Conservation (phyloP, 257 asterid species). For the Cynanchum wilfordii region DNA sequence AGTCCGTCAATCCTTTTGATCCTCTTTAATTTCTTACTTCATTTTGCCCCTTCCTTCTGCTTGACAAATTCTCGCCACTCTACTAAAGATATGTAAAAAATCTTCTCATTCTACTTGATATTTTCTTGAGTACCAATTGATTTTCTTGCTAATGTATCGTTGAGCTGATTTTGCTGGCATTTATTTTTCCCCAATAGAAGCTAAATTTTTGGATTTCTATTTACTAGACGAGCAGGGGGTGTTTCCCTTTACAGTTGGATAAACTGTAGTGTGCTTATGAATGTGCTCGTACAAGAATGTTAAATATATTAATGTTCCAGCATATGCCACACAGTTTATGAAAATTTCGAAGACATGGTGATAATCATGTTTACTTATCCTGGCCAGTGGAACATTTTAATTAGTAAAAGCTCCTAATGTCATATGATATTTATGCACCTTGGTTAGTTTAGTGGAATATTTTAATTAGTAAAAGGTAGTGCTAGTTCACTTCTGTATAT, state of each 20-base stretch:
- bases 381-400: too few species aligned
- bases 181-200: not conserved
- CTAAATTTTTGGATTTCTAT: not conserved
- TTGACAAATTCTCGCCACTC: not conserved
- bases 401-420: conserved; percentile 6
- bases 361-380: not conserved
- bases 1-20: not conserved
- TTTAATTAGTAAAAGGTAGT: not conserved
- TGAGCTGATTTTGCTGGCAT: not conserved
- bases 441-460: not conserved
- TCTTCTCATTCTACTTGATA: not conserved
- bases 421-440: not conserved
- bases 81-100: not conserved
- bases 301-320: not conserved
- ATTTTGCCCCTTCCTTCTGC: not conserved
- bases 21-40: not conserved
- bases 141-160: not conserved
- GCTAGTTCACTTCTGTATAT: not conserved
- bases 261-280: too few species aligned
- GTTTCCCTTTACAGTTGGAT: not conserved
- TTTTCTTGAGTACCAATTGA: not conserved
- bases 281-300: not conserved
- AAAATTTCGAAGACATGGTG: not conserved
- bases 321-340: not conserved
- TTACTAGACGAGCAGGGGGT: not conserved